These are phyloP conservation scores for Prunus persica DNA, from an alignment of 306 rosid genomes.

Conservation along the genomic window Prunus_persica_NCBIv2 NC_034012.1:2287001-2287500, in stretches of 20 bases:
- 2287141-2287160: background rate
- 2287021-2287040: background rate
- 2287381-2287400: constrained; percentile 81
- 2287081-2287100: background rate
- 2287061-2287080: background rate
- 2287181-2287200: background rate
- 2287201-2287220: background rate
- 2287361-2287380: background rate
- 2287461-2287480: constrained; percentile 92
- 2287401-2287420: constrained; percentile 83
- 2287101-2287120: background rate
- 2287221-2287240: background rate
- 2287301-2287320: background rate
- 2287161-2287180: background rate
- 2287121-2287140: constrained; percentile 8
- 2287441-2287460: constrained; percentile 77
- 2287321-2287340: background rate
- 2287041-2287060: background rate
- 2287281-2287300: background rate
- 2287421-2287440: constrained; percentile 84
- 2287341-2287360: background rate
- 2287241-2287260: background rate
- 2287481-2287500: constrained; percentile 84
- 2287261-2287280: background rate
- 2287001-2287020: background rate